Evolutionary conservation across 2,329 filamentous ascomycete genomes (phyloP), one percentile per base, ranked within the genome.

Genomic region (Alternaria metachromatica): DNA sequence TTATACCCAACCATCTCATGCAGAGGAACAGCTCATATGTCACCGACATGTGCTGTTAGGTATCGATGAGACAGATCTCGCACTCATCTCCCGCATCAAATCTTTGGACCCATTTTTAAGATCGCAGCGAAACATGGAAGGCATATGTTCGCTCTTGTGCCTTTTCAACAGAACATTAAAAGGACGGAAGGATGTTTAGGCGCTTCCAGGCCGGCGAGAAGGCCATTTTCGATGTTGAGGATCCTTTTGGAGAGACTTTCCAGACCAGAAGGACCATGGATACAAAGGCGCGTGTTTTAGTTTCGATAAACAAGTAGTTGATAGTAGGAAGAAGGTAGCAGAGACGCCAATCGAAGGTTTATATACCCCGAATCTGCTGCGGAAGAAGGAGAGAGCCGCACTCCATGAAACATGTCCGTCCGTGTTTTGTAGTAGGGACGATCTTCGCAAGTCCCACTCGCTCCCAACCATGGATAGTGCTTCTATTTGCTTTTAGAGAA

Each of bases 131-230:
- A 4, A 18, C n/a, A 41, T 0, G 18, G n/a, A 11, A 2, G 15
- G 37, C 37, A 41, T 41, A 3, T 41, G 37, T 41, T 41, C 37
- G 37, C 37, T 41, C 0, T 41, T 6, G 8, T 41, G n/a, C 37
- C 37, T 41, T 41, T 41, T 41, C 37, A 2, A 0, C 2, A 37
- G 33, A 37, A 37, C 33, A 37, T 37, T 0, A 4, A 9, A 4
- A n/a, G 6, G 3, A 9, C 0, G 3, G 2, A 3, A n/a, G 3
- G 4, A 5, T 7, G n/a, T 37, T n/a, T 2, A 9, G 13, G 8
- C 33, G 8, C 33, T 2, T n/a, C 10, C 33, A 41, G 37, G 9
- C n/a, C n/a, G 37, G 15, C 9, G n/a, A 11, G n/a, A 10, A 41
- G 37, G 8, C 1, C 33, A 41, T 41, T 9, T 10, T 41, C 33